Conservation (phyloP, 2,329 filamentous ascomycete species). For the Juglanconis sp. region DNA sequence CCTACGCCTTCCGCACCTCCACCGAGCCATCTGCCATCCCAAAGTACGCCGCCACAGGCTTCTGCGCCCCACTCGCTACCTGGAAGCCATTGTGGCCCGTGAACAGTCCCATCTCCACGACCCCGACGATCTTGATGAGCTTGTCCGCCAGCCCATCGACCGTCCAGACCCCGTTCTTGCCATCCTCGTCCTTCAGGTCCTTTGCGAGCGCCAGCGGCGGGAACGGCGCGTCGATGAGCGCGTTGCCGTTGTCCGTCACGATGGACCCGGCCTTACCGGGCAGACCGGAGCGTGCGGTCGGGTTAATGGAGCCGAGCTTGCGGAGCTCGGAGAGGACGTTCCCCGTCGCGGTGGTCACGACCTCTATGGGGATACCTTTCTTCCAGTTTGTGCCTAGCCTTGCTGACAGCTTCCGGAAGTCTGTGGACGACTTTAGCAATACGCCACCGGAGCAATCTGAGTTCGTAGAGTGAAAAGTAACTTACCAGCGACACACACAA, state of each 20-base stretch:
- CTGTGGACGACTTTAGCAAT: slow-evolving; percentile 38
- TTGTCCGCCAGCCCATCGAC: slow-evolving; percentile 69
- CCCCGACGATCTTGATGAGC: slow-evolving; percentile 79
- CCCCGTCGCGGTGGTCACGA: slow-evolving; percentile 78
- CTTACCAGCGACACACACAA: slow-evolving; percentile 80
- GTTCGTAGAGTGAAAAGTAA: slow-evolving; percentile 3
- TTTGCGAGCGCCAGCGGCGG: slow-evolving; percentile 62
- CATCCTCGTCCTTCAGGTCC: slow-evolving; percentile 48
- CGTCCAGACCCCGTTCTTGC: slow-evolving; percentile 71
- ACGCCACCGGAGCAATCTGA: too few relatives aligned
- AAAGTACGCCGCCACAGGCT: slow-evolving; percentile 92
- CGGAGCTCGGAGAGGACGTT: slow-evolving; percentile 72
- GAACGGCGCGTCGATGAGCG: slow-evolving; percentile 92
- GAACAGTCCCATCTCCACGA: slow-evolving; percentile 91
- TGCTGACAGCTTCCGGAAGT: slow-evolving; percentile 84
- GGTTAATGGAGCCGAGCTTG: slow-evolving; percentile 68
- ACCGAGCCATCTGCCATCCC: slow-evolving; percentile 78
- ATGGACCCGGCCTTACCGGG: slow-evolving; percentile 79
- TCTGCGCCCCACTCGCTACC: slow-evolving; percentile 72
- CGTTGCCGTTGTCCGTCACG: slow-evolving; percentile 77
- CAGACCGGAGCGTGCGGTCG: slow-evolving; percentile 68
- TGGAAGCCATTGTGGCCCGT: slow-evolving; percentile 75
- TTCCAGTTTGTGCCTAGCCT: slow-evolving; percentile 76
- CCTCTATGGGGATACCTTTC: slow-evolving; percentile 84
- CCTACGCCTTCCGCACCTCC: slow-evolving; percentile 37